Base-by-base conservation (phyloP, 768 basidiomycete species). In the Ramaria sp. region DNA sequence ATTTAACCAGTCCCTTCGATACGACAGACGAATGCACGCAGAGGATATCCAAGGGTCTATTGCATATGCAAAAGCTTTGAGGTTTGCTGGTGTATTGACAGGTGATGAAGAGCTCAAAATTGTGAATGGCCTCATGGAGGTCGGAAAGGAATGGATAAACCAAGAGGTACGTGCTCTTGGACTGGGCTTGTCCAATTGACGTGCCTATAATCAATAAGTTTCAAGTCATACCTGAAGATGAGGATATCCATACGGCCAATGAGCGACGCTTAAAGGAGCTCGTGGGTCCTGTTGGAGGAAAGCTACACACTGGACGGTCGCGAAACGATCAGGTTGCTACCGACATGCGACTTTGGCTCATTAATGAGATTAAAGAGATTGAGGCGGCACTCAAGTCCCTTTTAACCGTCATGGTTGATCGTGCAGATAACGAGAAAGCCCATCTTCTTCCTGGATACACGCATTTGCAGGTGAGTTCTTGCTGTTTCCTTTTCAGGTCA, bases 291-390 rank as follows among this genome's bases (percentile, higher is more conserved):
- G 80, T 91, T 15, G 93, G 91, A 5, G 96, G 96, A 3, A 99
- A 98, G 70, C 76, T 99, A 43, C 96, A 99, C 67, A 99, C 96
- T 0, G 96, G 96, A 30, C 83, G 96, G 59, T 95, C 92, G 51
- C 81, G 96, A 54, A 99, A 99, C 69, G 96, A 99, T 68, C 96
- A 99, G 69, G 95, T 97, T 60, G 93, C 95, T 3, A 99, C 96
- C 1, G 96, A 99, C 67, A 89, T 98, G 88, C 85, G 96, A 31
- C 71, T 99, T 12, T 99, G 96, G 96, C 78, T 99, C 19, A 75
- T 96, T 20, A 82, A 86, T 46, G 80, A 95, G 66, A 84, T 87
- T 19, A 68, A 71, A 37, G 78, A 80, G 39, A 76, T 94, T 50
- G 81, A 87, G 66, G 64, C 72, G 45, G 75, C 82, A 58, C 74